A percentile compares a stretch with the other conserved stretches of the same genome.
phyloP scores from a whole-genome alignment of 768 basidiomycete genomes.

The Leccinum longicurvipes region DNA sequence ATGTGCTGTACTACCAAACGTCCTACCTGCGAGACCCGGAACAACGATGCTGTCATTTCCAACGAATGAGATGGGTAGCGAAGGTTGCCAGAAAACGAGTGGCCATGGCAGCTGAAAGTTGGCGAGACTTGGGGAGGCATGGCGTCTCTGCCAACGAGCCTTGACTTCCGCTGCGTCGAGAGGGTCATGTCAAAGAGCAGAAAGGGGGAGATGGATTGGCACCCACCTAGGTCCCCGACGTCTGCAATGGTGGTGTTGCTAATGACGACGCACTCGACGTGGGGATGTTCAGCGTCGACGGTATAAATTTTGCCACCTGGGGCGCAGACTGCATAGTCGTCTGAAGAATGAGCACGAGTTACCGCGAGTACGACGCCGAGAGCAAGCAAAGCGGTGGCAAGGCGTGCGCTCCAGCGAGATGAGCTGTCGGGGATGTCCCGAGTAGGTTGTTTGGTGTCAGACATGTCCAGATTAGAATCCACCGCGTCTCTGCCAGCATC shows the following conservation, averaged over 20 bases:
- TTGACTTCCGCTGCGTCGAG: constrained; percentile 22
- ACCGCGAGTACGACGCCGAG: constrained; percentile 4
- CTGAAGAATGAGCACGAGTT: background rate
- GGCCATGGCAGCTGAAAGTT: constrained; percentile 25
- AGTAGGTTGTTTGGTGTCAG: background rate
- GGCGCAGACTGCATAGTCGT: constrained; percentile 60
- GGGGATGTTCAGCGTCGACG: constrained; percentile 51
- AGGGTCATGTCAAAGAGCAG: background rate
- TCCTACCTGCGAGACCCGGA: constrained; percentile 68
- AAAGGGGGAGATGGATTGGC: background rate
- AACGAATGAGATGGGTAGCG: constrained; percentile 24
- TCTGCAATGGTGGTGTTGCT: constrained; percentile 44
- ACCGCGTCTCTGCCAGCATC: background rate
- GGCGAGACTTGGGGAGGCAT: background rate
- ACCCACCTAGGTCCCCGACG: constrained; percentile 48
- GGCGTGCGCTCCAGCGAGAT: background rate
- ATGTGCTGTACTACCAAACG: background rate
- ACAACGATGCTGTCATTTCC: constrained; percentile 49
- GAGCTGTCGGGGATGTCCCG: background rate
- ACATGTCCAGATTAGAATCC: background rate
- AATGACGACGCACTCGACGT: constrained; percentile 62
- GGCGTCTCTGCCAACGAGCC: constrained; percentile 21
- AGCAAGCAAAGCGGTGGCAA: constrained; percentile 7
- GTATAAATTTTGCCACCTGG: constrained; percentile 57
- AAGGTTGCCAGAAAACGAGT: constrained; percentile 17